phyloP scores from a whole-genome alignment of 2,329 filamentous ascomycete genomes.

The Colletotrichum sp. region DNA sequence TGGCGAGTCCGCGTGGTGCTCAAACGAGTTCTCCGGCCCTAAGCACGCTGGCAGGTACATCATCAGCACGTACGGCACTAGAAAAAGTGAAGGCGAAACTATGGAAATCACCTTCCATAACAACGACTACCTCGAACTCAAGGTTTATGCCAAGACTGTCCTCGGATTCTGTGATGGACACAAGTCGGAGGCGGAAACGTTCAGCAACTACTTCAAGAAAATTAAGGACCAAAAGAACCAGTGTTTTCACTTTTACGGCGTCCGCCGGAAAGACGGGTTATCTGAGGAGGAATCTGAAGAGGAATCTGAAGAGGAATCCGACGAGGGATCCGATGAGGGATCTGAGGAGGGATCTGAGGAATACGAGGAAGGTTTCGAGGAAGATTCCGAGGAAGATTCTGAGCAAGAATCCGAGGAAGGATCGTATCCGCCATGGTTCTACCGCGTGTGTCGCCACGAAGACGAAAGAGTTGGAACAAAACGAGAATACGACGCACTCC shows the following conservation, averaged over 20 bases:
- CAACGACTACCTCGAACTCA: neutral
- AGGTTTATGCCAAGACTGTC: neutral
- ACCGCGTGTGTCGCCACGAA: no score
- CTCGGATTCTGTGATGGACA: neutral
- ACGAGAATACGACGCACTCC: no score
- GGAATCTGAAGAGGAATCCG: no score
- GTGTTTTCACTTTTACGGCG: neutral
- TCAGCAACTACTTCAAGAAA: neutral
- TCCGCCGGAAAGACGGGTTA: neutral
- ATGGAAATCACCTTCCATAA: neutral
- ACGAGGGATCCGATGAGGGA: no score
- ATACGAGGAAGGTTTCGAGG: no score
- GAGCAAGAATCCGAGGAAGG: no score
- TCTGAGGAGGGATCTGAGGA: no score
- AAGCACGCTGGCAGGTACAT: neutral
- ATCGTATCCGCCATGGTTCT: no score
- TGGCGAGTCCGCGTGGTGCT: neutral
- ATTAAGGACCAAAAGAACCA: neutral
- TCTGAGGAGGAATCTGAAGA: neutral
- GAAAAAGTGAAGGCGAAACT: neutral
- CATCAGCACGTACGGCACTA: neutral
- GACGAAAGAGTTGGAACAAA: no score
- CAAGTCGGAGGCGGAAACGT: neutral
- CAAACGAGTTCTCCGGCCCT: neutral
- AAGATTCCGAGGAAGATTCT: no score